Conservation (phyloP, 495 filamentous ascomycete genomes). For the Penicillium crystallinum region DNA sequence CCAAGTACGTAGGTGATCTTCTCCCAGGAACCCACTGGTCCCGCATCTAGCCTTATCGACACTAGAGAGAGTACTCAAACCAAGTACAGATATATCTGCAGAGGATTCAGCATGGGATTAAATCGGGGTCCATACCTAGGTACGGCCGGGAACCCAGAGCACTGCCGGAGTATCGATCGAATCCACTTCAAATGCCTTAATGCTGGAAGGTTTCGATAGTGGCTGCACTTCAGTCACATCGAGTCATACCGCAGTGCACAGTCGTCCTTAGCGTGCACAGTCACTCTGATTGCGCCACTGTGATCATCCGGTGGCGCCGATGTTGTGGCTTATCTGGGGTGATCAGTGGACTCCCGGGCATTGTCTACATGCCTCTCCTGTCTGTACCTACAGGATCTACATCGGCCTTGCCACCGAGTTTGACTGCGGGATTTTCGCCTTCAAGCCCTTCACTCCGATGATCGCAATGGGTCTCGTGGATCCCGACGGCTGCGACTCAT, state of each 20-base stretch:
- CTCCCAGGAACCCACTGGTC: conserved; percentile 4
- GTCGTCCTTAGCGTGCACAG: not conserved
- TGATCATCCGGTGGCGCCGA: conserved; percentile 7
- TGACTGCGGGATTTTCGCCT: not conserved
- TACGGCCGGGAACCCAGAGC: not conserved
- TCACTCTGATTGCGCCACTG: conserved; percentile 5
- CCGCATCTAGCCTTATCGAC: not conserved
- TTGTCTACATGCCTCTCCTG: conserved; percentile 14
- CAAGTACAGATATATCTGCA: not conserved
- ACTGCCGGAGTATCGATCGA: not conserved
- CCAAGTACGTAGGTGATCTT: not conserved
- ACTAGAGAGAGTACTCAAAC: not conserved
- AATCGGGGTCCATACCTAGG: not conserved
- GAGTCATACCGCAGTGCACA: conserved; percentile 16
- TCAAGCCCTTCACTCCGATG: not conserved
- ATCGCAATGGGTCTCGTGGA: not conserved
- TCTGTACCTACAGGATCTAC: conserved; percentile 7
- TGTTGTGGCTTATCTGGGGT: conserved; percentile 11
- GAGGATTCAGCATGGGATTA: not conserved
- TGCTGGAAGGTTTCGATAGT: conserved; percentile 15
- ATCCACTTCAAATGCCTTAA: not conserved
- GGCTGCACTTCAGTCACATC: conserved; percentile 12
- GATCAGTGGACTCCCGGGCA: conserved; percentile 3
- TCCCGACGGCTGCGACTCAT: not conserved
- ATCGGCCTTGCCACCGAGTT: conserved; percentile 4